phyloP scores from a whole-genome alignment of 2,329 filamentous ascomycete genomes.

The Berkeleyomyces rouxiae region DNA sequence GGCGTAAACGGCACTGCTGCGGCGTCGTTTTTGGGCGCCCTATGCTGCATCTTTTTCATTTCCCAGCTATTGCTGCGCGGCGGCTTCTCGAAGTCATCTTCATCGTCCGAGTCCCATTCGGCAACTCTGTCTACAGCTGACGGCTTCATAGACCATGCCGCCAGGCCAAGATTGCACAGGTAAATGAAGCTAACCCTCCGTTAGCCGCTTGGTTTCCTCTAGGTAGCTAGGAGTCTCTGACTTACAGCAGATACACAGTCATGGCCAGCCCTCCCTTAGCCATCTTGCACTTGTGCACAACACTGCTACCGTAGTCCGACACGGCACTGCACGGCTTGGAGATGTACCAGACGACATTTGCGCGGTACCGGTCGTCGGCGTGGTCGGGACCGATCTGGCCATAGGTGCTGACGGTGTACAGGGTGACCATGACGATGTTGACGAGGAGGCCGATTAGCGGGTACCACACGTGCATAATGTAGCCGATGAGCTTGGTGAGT shows the following conservation, averaged over 20 bases:
- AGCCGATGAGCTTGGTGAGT: conserved; percentile 50
- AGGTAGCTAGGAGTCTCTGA: conserved; percentile 15
- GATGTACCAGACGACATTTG: conserved; percentile 58
- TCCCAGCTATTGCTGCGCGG: conserved; percentile 32
- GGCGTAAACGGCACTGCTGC: conserved; percentile 39
- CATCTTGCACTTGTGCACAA: conserved; percentile 44
- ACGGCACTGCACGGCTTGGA: conserved; percentile 40
- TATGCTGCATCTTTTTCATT: conserved; percentile 34
- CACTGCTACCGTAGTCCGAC: conserved; percentile 20
- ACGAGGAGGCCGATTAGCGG: conserved; percentile 45
- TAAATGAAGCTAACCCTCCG: conserved; percentile 8
- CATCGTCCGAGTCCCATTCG: conserved; percentile 22
- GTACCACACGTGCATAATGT: conserved; percentile 54
- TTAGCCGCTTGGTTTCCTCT: neutral
- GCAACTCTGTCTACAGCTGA: conserved; percentile 35
- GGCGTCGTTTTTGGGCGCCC: conserved; percentile 14
- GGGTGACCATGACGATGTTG: conserved; percentile 38
- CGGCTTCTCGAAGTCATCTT: conserved; percentile 18
- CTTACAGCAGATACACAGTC: conserved; percentile 52
- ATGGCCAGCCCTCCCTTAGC: conserved; percentile 52
- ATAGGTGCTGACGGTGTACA: conserved; percentile 51
- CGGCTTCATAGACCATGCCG: conserved; percentile 40
- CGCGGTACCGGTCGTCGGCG: conserved; percentile 44
- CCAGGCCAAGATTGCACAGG: conserved; percentile 25
- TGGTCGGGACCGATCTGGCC: conserved; percentile 60